A percentile compares a stretch with the other conserved stretches of the same genome.
phyloP scores from a whole-genome alignment of 2,329 filamentous ascomycete genomes.

The Ilyonectria sp. region DNA sequence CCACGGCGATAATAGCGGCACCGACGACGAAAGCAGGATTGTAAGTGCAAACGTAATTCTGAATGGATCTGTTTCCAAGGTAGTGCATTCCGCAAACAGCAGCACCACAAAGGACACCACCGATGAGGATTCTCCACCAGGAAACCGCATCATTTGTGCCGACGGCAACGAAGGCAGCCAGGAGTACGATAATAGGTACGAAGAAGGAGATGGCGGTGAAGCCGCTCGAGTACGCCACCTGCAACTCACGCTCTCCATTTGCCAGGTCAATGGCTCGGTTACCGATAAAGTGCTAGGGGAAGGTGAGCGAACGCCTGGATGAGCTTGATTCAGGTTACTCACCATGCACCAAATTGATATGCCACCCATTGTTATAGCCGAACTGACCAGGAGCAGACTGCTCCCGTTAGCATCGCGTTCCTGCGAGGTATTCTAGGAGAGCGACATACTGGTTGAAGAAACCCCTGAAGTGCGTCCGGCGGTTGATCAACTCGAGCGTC shows the following conservation, averaged over 20 bases:
- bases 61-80: constrained; percentile 85
- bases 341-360: constrained; percentile 83
- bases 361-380: constrained; percentile 80
- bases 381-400: constrained; percentile 74
- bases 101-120: constrained; percentile 79
- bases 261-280: constrained; percentile 84
- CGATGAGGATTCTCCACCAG: constrained; percentile 71
- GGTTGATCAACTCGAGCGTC: constrained; percentile 85
- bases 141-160: constrained; percentile 72
- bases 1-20: constrained; percentile 79
- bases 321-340: constrained; percentile 38
- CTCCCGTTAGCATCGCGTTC: constrained; percentile 5
- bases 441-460: constrained; percentile 76
- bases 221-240: constrained; percentile 80
- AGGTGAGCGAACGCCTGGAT: constrained; percentile 13
- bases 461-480: constrained; percentile 79
- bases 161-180: constrained; percentile 80
- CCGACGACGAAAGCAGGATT: constrained; percentile 73
- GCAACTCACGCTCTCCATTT: constrained; percentile 72
- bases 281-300: constrained; percentile 70
- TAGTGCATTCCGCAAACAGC: constrained; percentile 92
- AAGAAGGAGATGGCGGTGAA: constrained; percentile 86
- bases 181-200: constrained; percentile 81
- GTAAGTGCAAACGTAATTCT: constrained; percentile 81
- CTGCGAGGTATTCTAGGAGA: not conserved